These are phyloP conservation scores for Zalerion maritima DNA, from an alignment of 495 filamentous ascomycete genomes.

Conservation along the genomic window DNA sequence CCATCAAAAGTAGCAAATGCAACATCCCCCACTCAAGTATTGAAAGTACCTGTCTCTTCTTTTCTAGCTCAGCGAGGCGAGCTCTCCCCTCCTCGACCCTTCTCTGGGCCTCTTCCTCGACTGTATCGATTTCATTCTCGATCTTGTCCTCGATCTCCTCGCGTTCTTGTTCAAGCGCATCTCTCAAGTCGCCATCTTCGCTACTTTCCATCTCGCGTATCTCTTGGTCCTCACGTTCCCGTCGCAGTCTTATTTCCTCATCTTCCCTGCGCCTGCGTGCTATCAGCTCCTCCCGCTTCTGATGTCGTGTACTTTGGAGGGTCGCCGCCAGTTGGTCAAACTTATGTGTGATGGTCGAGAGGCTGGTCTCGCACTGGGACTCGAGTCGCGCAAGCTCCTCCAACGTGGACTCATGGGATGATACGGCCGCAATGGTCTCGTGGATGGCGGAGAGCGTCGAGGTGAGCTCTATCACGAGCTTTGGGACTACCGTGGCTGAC, in stretches of 20 bases:
- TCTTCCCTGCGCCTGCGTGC: too few species aligned
- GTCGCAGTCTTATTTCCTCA: not conserved
- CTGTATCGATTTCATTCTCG: slow-evolving; percentile 7
- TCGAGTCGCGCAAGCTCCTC: slow-evolving; percentile 6
- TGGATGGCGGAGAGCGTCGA: slow-evolving; percentile 10
- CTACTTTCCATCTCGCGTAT: slow-evolving; percentile 1
- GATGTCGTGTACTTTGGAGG: too few species aligned
- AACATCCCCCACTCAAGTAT: too few species aligned
- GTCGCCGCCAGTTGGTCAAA: too few species aligned
- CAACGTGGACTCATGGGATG: slow-evolving; percentile 6
- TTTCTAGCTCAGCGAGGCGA: slow-evolving; percentile 9
- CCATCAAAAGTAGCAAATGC: too few species aligned
- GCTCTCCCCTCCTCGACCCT: slow-evolving; percentile 10
- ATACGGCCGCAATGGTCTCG: slow-evolving; percentile 3
- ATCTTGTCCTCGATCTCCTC: slow-evolving; percentile 8
- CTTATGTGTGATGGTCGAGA: too few species aligned
- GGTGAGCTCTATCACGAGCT: slow-evolving; percentile 7
- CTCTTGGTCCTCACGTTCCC: not conserved
- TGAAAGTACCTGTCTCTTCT: slow-evolving; percentile 11
- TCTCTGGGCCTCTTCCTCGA: slow-evolving; percentile 12
- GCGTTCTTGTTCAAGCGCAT: slow-evolving; percentile 6
- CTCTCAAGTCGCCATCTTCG: slow-evolving; percentile 1
- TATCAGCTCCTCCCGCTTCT: too few species aligned
- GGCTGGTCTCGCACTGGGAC: slow-evolving; percentile 4
- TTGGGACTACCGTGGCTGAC: slow-evolving; percentile 6